phyloP scores from a whole-genome alignment of 345 rosid species.

The Iberis pinnata region DNA sequence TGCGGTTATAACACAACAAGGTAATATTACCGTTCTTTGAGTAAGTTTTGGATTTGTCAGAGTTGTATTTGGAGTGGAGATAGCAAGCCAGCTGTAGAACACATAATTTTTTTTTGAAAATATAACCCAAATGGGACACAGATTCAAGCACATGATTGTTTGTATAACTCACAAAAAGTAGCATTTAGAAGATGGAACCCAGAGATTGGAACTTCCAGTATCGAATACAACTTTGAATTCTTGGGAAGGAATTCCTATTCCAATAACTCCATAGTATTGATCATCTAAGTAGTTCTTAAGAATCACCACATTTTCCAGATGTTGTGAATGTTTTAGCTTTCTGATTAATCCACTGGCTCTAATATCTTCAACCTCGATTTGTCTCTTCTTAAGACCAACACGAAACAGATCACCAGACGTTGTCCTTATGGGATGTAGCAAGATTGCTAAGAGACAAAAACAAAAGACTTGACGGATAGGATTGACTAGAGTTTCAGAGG shows the following conservation, averaged over 20 bases:
- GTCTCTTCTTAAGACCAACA: conserved; percentile 58
- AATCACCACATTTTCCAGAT: conserved; percentile 40
- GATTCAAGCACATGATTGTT: too few relatives aligned
- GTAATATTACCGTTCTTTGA: too few relatives aligned
- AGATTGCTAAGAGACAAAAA: conserved; percentile 38
- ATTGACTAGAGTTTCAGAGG: conserved; percentile 31
- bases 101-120: too few relatives aligned
- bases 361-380: conserved; percentile 36
- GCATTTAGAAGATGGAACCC: conserved; percentile 88
- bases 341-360: too few relatives aligned
- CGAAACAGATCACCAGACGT: conserved; percentile 44
- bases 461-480: conserved; percentile 28
- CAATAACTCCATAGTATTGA: conserved; percentile 86
- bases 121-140: too few relatives aligned
- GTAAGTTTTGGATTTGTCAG: too few relatives aligned
- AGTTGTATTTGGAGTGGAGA: too few relatives aligned
- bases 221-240: conserved; percentile 85
- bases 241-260: conserved; percentile 79
- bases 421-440: conserved; percentile 46
- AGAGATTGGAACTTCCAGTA: conserved; percentile 86
- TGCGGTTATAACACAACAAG: too few relatives aligned
- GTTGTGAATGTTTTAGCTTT: conserved; percentile 19
- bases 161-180: conserved; percentile 63
- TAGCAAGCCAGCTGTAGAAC: too few relatives aligned
- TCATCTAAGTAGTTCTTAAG: conserved; percentile 81